Evolutionary conservation across 2,329 filamentous ascomycete genomes (phyloP).

Genomic region (Fusarium sublunatum): DNA sequence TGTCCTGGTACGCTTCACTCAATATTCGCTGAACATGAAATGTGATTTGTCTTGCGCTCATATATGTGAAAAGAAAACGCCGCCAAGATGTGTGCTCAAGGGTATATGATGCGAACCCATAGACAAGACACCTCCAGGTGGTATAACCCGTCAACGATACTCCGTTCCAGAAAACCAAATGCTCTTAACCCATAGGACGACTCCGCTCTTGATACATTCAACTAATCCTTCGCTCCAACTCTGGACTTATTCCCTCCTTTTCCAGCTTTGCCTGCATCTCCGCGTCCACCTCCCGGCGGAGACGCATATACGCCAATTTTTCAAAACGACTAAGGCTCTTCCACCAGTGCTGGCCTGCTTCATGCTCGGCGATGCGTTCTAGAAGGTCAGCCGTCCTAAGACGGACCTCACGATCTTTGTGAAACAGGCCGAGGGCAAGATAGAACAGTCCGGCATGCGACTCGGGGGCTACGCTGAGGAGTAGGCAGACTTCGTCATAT

Average conservation of each 20-base stretch:
- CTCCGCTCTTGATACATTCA: slow-evolving; percentile 47
- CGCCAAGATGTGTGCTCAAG: slow-evolving; percentile 36
- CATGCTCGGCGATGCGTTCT: slow-evolving; percentile 84
- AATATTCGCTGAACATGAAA: slow-evolving; percentile 6
- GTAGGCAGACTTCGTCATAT: slow-evolving; percentile 86
- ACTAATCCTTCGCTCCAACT: slow-evolving; percentile 62
- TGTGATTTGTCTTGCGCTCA: slow-evolving; percentile 14
- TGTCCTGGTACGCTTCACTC: slow-evolving; percentile 24
- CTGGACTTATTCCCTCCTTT: slow-evolving; percentile 56
- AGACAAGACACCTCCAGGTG: slow-evolving; percentile 35
- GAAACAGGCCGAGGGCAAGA: slow-evolving; percentile 88
- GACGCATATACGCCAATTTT: slow-evolving; percentile 84
- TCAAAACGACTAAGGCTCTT: slow-evolving; percentile 85
- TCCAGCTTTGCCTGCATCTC: slow-evolving; percentile 62
- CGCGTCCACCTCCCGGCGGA: slow-evolving; percentile 73
- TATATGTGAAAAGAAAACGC: slow-evolving; percentile 43
- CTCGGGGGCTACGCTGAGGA: slow-evolving; percentile 85
- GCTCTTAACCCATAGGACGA: slow-evolving; percentile 8
- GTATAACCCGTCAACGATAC: slow-evolving; percentile 30
- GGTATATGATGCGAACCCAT: slow-evolving; percentile 35
- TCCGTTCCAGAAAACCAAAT: slow-evolving; percentile 21
- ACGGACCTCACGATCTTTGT: slow-evolving; percentile 84
- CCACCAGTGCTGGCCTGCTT: slow-evolving; percentile 96
- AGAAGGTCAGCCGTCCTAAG: slow-evolving; percentile 81
- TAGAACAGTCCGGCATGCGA: slow-evolving; percentile 92